Evolutionary conservation across 495 filamentous ascomycete genomes (phyloP), one percentile per base, ranked within the genome.

Genomic region (Annulohypoxylon bovei): DNA sequence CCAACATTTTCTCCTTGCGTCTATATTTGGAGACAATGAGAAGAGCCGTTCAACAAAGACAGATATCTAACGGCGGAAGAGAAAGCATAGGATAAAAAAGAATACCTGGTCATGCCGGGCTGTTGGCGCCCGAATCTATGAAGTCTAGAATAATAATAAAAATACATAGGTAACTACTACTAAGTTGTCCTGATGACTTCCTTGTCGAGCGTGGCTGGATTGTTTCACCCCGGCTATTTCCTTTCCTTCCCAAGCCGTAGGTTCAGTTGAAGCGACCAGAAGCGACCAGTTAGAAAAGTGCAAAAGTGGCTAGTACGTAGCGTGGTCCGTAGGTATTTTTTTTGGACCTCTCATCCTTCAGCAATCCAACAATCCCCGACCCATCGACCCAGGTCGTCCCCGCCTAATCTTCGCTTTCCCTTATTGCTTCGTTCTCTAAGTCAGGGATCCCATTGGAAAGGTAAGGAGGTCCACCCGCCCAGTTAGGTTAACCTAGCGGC

Each of bases 401-500:
- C 70, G 65, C 70, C 60, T 65, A 72, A 68, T 65, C 55, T 68
- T 72, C 61, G 49, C 65, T 62, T 68, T 68, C 55, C 70, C 70
- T 68, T 65, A 62, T 65, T 68, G 56, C 61, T 62, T 72, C 65
- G 27, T 28, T 71, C 22, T 49, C 63, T 56, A 62, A 56, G 44
- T 54, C 58, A 68, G 60, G 69, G 69, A 60, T 65, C 70, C 56
- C 3, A 72, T 72, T 72, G 70, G 70, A 72, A 72, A 68, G 65
- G 25, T 11, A 65, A 22, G 62, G 37, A 65, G 59, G 60, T 35
- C 65, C 65, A 62, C 63, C 52, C 16, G 40, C 40, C 61, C 46
- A 61, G 49, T 72, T 68, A 68, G 65, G 60, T 68, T 65, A 72
- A 72, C 69, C 28, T 57, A 72, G 46, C 59, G 58, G 54, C 64